Evolutionary conservation across 805 yeast species (phyloP).

Genomic region (Hanseniaspora clermontiae): DNA sequence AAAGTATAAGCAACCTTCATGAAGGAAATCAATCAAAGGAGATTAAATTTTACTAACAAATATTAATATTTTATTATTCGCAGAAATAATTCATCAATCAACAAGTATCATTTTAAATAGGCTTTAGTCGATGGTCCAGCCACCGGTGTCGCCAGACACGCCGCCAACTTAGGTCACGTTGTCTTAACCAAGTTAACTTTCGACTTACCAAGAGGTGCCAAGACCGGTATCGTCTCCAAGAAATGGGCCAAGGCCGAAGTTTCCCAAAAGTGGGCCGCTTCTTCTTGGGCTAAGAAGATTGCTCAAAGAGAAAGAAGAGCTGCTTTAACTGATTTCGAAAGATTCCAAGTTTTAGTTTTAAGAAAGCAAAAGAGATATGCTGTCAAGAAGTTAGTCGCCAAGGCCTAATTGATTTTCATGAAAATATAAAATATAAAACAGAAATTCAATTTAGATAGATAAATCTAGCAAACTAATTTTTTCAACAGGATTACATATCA

Average conservation of each 20-base stretch:
- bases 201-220: slow-evolving; percentile 89
- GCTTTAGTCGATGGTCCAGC: slow-evolving; percentile 94
- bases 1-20: too few species aligned
- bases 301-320: slow-evolving; percentile 91
- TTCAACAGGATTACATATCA: slow-evolving; percentile 4
- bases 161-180: slow-evolving; percentile 73
- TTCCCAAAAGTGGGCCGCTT: slow-evolving; percentile 78
- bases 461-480: not conserved
- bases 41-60: slow-evolving; percentile 6
- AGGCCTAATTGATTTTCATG: slow-evolving; percentile 49
- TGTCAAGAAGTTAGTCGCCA: slow-evolving; percentile 91
- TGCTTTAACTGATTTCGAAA: slow-evolving; percentile 89
- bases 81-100: not conserved
- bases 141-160: slow-evolving; percentile 80
- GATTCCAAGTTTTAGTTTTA: slow-evolving; percentile 97
- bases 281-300: slow-evolving; percentile 97
- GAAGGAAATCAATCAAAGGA: not conserved
- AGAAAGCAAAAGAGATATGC: slow-evolving; percentile 95
- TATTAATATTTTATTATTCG: not conserved
- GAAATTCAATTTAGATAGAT: not conserved
- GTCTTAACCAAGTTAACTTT: slow-evolving; percentile 86
- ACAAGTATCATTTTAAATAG: slow-evolving; percentile 28
- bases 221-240: slow-evolving; percentile 73
- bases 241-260: slow-evolving; percentile 87
- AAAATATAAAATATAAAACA: not conserved